These are phyloP conservation scores for Aspergillus brasiliensis DNA, from an alignment of 2,329 filamentous ascomycete species.

Conservation along the genomic window DNA sequence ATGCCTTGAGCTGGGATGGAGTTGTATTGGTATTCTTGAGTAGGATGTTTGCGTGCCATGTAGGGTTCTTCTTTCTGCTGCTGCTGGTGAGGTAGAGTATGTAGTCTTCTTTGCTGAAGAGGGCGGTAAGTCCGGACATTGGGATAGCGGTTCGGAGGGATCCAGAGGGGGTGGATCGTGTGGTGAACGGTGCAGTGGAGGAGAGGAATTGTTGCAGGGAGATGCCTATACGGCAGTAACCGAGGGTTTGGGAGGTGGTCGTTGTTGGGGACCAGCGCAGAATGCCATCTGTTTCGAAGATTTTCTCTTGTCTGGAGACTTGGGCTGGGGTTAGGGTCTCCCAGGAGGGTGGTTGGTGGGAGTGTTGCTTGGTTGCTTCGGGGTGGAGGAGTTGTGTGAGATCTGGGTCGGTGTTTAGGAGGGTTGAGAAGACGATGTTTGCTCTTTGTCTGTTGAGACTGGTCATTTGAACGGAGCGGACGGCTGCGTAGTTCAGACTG, in stretches of 20 bases:
- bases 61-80: background rate
- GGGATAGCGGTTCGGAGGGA: constrained; percentile 39
- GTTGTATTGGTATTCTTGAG: constrained; percentile 61
- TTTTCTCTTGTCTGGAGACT: constrained; percentile 60
- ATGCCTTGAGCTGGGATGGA: constrained; percentile 59
- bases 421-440: constrained; percentile 69
- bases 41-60: constrained; percentile 57
- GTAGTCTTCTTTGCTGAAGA: constrained; percentile 59
- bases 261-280: constrained; percentile 54
- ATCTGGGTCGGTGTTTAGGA: constrained; percentile 44
- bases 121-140: constrained; percentile 51
- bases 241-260: constrained; percentile 37
- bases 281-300: constrained; percentile 66
- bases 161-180: constrained; percentile 11
- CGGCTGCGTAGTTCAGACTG: constrained; percentile 81
- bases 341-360: background rate
- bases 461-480: constrained; percentile 79
- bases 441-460: constrained; percentile 85
- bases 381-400: constrained; percentile 17
- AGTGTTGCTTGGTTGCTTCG: background rate
- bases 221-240: constrained; percentile 58
- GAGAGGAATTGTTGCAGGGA: constrained; percentile 41
- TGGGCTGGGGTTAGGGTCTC: constrained; percentile 61
- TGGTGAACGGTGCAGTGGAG: constrained; percentile 12
- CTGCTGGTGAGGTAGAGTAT: constrained; percentile 58